A percentile compares a stretch with the other conserved stretches of the same genome.
These are phyloP conservation scores for Ophiosphaerella narmari DNA, from an alignment of 2,329 filamentous ascomycete species.

Conservation along the genomic window DNA sequence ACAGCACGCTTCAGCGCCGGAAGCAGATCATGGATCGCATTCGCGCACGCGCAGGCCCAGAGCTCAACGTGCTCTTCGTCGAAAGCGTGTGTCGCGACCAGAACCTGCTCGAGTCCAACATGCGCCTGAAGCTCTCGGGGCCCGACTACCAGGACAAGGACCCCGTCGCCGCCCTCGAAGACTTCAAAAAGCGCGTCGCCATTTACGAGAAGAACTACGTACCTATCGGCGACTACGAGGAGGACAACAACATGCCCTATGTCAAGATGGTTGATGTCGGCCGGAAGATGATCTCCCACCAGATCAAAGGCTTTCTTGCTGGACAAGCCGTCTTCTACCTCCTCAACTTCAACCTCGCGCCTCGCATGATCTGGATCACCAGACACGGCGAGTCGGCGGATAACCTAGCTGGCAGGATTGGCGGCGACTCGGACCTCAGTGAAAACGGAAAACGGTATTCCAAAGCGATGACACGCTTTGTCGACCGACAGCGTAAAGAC, in stretches of 20 bases:
- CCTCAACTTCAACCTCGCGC: conserved; percentile 94
- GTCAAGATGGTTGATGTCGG: conserved; percentile 99
- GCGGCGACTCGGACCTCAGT: conserved; percentile 85
- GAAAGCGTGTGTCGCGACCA: conserved; percentile 91
- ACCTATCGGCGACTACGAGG: conserved; percentile 87
- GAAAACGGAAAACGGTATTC: conserved; percentile 81
- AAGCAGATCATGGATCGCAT: conserved; percentile 84
- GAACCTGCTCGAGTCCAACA: conserved; percentile 86
- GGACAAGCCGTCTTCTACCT: conserved; percentile 93
- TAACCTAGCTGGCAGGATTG: conserved; percentile 85
- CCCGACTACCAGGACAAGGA: conserved; percentile 97
- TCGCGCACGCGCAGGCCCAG: conserved; percentile 78
- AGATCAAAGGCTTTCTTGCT: conserved; percentile 88
- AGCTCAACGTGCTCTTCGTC: conserved; percentile 89
- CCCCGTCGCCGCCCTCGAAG: conserved; percentile 77
- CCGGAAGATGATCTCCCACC: conserved; percentile 87
- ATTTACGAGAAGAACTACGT: conserved; percentile 96
- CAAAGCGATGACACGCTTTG: conserved; percentile 78
- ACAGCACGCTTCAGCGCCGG: conserved; percentile 87
- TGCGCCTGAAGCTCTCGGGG: conserved; percentile 93
- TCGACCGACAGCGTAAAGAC: conserved; percentile 75
- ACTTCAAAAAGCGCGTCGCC: conserved; percentile 90
- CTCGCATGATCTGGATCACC: conserved; percentile 97
- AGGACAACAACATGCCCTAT: conserved; percentile 88
- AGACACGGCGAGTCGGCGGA: conserved; percentile 90